Evolutionary conservation across 176 grass and related monocot species (phyloP), one percentile per base, ranked within the genome.

Genomic region (Panicum miliaceum): DNA sequence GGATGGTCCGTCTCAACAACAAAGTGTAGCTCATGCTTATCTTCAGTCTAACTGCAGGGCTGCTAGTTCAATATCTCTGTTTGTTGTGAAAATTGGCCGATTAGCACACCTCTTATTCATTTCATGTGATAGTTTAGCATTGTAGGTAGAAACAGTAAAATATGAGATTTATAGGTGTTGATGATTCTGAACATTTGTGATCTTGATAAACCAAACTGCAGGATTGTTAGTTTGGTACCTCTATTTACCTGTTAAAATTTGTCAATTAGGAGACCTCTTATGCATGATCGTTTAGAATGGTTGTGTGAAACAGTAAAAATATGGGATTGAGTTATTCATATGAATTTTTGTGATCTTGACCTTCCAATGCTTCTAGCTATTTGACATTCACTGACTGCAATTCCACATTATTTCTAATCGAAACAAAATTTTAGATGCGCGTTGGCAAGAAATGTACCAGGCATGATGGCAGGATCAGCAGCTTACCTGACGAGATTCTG

Each of bases 401-500:
- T 66, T 66, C 12, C n/a, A 76, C 34, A 11, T 37, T 47, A 9
- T 41, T 62, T 62, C 22, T 58, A 3, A 70, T 12, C 7, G 38
- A 79, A 50, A 36, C 18, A 23, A 79, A 57, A 57, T 7, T 7
- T 12, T 15, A 84, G 84, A 14, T 71, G 4, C 3, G 64, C 19
- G 23, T 8, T 12, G 34, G 42, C 29, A 6, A 79, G 41, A 18
- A 29, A 29, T 23, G 2, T 9, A 37, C 0, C 53, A 51, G 14
- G 32, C 2, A 60, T 15, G 54, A 71, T 42, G 84, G 79, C 42
- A 86, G 34, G 43, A 71, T 86, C 27, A 63, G 66, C 54, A 71
- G 14, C 53, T 51, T 79, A 10, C 84, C 75, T 1, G 54, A 85
- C 0, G 84, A 85, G 53, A 50, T 79, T 15, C 76, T 79, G 12